phyloP scores from a whole-genome alignment of 352 stramenopile species.

The Elongisporangium undulatum region DNA sequence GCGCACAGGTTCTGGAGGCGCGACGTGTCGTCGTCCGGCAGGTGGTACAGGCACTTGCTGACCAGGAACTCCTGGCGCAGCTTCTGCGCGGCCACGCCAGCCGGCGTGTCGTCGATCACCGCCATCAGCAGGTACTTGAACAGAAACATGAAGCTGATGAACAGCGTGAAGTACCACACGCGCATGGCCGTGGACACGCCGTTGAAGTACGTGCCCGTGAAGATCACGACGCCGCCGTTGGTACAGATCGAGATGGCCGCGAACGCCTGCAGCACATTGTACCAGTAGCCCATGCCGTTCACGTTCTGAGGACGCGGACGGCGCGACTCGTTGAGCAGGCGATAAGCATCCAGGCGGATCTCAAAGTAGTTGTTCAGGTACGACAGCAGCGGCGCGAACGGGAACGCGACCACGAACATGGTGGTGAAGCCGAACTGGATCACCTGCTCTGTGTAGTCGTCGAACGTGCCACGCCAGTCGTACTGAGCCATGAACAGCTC shows the following conservation, averaged over 20 bases:
- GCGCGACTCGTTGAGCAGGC: conserved; percentile 75
- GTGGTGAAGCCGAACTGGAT: conserved; percentile 87
- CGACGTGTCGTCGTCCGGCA: conserved; percentile 70
- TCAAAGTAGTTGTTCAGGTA: conserved; percentile 93
- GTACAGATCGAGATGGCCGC: conserved; percentile 90
- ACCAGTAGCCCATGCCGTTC: conserved; percentile 92
- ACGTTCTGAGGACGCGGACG: conserved; percentile 78
- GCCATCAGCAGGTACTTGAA: conserved; percentile 80
- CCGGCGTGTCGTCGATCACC: conserved; percentile 68
- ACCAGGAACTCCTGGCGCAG: conserved; percentile 81
- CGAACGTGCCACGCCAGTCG: conserved; percentile 84
- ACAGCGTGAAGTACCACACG: conserved; percentile 80
- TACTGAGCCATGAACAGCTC: conserved; percentile 82
- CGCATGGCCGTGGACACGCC: conserved; percentile 39
- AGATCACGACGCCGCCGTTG: conserved; percentile 92
- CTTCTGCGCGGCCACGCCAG: conserved; percentile 68
- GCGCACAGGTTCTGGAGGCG: conserved; percentile 20
- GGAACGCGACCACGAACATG: conserved; percentile 92
- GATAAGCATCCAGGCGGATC: conserved; percentile 88
- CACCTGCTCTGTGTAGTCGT: conserved; percentile 93
- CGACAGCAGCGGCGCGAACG: conserved; percentile 89
- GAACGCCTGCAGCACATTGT: conserved; percentile 85
- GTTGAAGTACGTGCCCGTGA: conserved; percentile 85
- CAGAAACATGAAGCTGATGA: conserved; percentile 76
- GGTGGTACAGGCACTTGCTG: conserved; percentile 82